Base-by-base conservation (phyloP, 331 rosid genomes). In the Rhamnella rubrinervis region DNA sequence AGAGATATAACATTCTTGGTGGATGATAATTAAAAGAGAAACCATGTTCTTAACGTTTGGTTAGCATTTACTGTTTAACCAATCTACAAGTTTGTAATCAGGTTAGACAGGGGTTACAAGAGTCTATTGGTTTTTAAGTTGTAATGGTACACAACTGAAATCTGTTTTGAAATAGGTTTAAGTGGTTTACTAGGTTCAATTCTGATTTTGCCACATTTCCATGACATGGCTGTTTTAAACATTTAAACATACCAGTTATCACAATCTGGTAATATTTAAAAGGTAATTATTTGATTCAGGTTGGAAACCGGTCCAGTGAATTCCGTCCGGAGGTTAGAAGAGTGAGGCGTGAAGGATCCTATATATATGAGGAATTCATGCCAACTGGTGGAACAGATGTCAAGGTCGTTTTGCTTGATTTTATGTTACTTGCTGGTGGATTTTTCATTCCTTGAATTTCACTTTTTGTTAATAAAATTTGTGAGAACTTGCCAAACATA, bases 331-430 rank as follows among this genome's bases (percentile, higher is more conserved):
- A 95, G 9, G 96, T 89, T 69, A 89, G 99, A 87, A 89, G 93
- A 78, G 99, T 91, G 73, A 89, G 99, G 75, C 97, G 96, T 64
- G 99, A 91, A 80, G 92, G 97, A 76, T 95, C 99, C 53, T 95
- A 95, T 71, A 95, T 95, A 61, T 95, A 95, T 13, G 99, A 95
- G 76, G 99, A 95, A 67, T 95, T 95, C 77, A 91, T 89, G 97
- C 90, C 99, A 31, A 95, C 99, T 47, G 99, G 99, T 76, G 99
- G 99, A 76, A 95, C 99, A 76, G 99, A 95, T 82, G 99, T 95
- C 69, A 95, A 95, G 99, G 98, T 93, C 73, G 65, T 82, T 65
- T 46, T 53, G 20, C 60, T 77, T 75, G 53, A 69, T 68, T 74
- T 80, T 70, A 71, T 75, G 47, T 63, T 76, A 71, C 61, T 56